These are phyloP conservation scores for Penicillium verrucosum DNA, from an alignment of 2,329 filamentous ascomycete genomes.

Conservation along the genomic window DNA sequence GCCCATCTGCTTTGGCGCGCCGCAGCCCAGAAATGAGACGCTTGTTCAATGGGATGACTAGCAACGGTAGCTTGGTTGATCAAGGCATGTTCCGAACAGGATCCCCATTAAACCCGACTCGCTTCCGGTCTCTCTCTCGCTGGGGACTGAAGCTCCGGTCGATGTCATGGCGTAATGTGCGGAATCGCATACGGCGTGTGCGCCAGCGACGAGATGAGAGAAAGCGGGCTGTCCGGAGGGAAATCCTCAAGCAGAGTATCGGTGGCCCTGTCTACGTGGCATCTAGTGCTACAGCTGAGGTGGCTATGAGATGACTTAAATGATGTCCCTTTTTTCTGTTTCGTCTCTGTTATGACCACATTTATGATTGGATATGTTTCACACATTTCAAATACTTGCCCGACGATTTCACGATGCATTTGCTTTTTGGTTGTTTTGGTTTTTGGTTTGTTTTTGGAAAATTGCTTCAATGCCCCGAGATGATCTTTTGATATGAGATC, in stretches of 20 bases:
- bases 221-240: conserved; percentile 51
- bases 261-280: conserved; percentile 42
- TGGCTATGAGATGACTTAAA: conserved; percentile 11
- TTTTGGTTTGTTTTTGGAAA: neutral
- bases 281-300: conserved; percentile 28
- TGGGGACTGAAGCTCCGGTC: conserved; percentile 51
- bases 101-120: conserved; percentile 32
- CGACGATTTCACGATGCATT: conserved; percentile 19
- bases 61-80: conserved; percentile 32
- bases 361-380: conserved; percentile 16
- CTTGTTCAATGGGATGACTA: conserved; percentile 26
- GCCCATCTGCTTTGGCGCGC: conserved; percentile 36
- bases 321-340: neutral
- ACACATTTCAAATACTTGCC: neutral
- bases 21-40: conserved; percentile 33
- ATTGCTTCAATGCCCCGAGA: conserved; percentile 7
- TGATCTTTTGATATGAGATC: conserved; percentile 15
- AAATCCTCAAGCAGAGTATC: conserved; percentile 55
- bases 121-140: conserved; percentile 37
- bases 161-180: conserved; percentile 50
- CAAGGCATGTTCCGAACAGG: conserved; percentile 30
- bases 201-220: conserved; percentile 44
- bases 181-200: conserved; percentile 46
- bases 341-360: conserved; percentile 3
- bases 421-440: conserved; percentile 5